Conservation (phyloP, 2,329 filamentous ascomycete genomes). For the Cladosporium austrohemisphaericum region DNA sequence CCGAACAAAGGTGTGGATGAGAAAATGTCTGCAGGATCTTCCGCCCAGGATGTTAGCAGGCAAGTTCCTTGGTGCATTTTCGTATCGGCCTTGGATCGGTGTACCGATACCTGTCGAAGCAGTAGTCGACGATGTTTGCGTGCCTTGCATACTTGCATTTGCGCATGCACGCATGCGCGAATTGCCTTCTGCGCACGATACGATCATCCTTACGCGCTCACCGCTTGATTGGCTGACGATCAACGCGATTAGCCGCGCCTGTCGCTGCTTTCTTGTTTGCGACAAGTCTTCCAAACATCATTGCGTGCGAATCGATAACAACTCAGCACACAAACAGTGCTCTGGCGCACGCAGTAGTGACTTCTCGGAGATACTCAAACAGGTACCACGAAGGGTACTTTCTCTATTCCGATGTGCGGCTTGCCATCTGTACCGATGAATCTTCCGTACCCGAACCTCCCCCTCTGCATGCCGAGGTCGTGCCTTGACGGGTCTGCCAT, state of each 20-base stretch:
- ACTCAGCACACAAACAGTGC: too few relatives aligned
- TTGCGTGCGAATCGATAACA: too few relatives aligned
- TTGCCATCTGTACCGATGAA: constrained; percentile 49
- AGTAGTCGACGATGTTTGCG: too few relatives aligned
- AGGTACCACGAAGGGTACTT: constrained; percentile 37
- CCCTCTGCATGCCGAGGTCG: not conserved
- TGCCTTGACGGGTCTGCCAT: not conserved
- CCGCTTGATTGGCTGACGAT: constrained; percentile 3
- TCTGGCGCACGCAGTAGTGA: too few relatives aligned
- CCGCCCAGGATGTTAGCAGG: not conserved
- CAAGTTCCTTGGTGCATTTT: not conserved
- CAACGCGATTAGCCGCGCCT: constrained; percentile 5
- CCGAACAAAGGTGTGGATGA: too few relatives aligned
- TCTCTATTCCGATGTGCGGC: constrained; percentile 51
- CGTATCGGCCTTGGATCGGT: constrained; percentile 7
- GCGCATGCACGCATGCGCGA: not conserved
- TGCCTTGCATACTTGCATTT: constrained; percentile 5
- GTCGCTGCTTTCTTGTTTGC: not conserved
- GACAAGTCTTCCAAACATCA: too few relatives aligned
- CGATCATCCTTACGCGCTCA: constrained; percentile 13
- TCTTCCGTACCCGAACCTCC: constrained; percentile 47
- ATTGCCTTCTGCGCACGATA: constrained; percentile 5
- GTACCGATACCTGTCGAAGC: not conserved
- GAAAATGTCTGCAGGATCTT: not conserved
- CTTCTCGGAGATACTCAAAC: too few relatives aligned